Conservation (phyloP, 2,329 filamentous ascomycete genomes). For the Colletotrichum sp. region DNA sequence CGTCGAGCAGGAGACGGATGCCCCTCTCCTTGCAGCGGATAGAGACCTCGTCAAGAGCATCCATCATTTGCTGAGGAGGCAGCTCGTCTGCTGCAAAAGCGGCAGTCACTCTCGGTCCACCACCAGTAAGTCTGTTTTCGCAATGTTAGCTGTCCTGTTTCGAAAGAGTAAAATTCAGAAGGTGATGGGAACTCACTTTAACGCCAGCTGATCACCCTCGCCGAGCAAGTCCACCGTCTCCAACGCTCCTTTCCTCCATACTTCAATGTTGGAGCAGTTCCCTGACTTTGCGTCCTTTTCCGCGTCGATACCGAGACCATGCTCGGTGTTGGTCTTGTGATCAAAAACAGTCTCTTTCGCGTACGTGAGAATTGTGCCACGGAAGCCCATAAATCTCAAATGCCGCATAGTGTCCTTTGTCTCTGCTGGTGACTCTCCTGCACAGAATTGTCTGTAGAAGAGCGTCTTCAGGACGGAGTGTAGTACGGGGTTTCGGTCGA, state of each 20-base stretch:
- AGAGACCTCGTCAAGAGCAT: slow-evolving; percentile 80
- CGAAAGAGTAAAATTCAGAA: neutral
- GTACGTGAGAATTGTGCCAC: slow-evolving; percentile 85
- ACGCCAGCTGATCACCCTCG: slow-evolving; percentile 66
- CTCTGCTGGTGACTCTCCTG: slow-evolving; percentile 75
- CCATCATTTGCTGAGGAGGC: slow-evolving; percentile 68
- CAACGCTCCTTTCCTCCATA: slow-evolving; percentile 77
- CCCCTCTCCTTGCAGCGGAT: slow-evolving; percentile 71
- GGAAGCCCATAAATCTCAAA: slow-evolving; percentile 78
- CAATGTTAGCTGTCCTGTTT: neutral
- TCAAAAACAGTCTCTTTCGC: slow-evolving; percentile 80
- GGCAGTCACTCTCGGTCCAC: slow-evolving; percentile 76
- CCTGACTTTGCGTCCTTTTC: slow-evolving; percentile 52
- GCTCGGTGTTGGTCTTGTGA: slow-evolving; percentile 51
- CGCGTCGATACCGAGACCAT: slow-evolving; percentile 48
- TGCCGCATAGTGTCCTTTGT: slow-evolving; percentile 68
- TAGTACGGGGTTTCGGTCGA: slow-evolving; percentile 77
- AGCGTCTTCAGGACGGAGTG: slow-evolving; percentile 76
- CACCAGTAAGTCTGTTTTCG: slow-evolving; percentile 72
- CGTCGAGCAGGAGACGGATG: slow-evolving; percentile 81
- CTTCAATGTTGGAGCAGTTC: slow-evolving; percentile 62
- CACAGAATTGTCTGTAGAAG: slow-evolving; percentile 92
- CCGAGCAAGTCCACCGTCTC: slow-evolving; percentile 76
- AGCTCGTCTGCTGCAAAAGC: slow-evolving; percentile 66
- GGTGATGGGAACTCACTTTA: slow-evolving; percentile 53